These are phyloP conservation scores for Forsythia suspensa DNA, from an alignment of 257 asterid species.

Conservation along the genomic window DNA sequence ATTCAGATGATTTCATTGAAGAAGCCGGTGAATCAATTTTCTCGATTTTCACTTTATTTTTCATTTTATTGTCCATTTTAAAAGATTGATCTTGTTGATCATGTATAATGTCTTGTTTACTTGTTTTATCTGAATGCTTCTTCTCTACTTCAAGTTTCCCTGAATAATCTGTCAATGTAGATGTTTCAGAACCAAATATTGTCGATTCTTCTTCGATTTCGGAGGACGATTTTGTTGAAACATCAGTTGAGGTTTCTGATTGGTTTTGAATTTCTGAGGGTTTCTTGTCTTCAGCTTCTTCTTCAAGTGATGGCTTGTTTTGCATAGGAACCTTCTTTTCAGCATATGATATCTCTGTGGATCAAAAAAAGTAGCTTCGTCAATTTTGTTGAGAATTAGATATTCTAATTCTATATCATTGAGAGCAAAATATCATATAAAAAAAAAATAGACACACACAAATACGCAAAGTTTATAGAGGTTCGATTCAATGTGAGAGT, in stretches of 20 bases:
- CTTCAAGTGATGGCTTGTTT: conserved; percentile 14
- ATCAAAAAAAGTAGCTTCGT: neutral
- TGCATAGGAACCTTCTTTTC: conserved; percentile 34
- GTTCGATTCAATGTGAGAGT: no score
- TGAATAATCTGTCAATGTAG: conserved; percentile 58
- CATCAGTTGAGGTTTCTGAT: conserved; percentile 29
- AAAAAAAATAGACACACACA: no score
- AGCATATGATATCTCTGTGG: conserved; percentile 19
- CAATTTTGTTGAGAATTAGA: no score
- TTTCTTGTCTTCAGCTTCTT: conserved; percentile 23
- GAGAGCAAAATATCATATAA: no score
- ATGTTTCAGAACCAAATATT: conserved; percentile 54
- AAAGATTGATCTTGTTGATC: neutral
- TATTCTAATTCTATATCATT: no score
- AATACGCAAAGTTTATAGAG: no score
- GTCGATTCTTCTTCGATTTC: conserved; percentile 71
- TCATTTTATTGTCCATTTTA: conserved; percentile 28
- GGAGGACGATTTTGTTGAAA: conserved; percentile 39
- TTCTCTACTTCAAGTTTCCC: conserved; percentile 32
- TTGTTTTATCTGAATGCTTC: conserved; percentile 14
- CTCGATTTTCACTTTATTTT: conserved; percentile 23
- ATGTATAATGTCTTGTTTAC: conserved; percentile 21
- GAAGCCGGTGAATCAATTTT: neutral
- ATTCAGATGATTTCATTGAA: neutral
- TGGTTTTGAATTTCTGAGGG: conserved; percentile 3